phyloP scores from a whole-genome alignment of 306 rosid species.

The Adenanthera pavonina region DNA sequence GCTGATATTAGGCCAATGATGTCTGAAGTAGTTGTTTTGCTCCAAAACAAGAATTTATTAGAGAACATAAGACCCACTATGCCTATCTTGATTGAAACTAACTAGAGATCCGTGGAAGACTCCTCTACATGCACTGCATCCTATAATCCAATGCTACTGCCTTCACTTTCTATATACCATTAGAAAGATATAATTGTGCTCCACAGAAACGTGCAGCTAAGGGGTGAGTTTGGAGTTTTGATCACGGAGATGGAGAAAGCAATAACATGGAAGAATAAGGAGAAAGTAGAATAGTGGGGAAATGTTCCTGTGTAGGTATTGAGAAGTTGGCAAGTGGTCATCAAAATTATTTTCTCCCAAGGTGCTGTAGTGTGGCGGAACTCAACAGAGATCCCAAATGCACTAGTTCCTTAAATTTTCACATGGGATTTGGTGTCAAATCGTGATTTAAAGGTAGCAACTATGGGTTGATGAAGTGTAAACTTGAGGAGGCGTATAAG shows the following conservation, averaged over 20 bases:
- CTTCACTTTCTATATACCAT: slow-evolving; percentile 28
- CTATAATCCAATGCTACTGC: slow-evolving; percentile 42
- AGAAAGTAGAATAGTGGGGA: too few species aligned
- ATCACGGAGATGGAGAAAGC: neutral
- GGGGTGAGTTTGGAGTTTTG: neutral
- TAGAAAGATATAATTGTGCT: slow-evolving; percentile 31
- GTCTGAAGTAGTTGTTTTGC: slow-evolving; percentile 49
- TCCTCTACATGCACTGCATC: slow-evolving; percentile 44
- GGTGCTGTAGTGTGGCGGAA: too few species aligned
- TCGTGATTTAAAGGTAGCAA: too few species aligned
- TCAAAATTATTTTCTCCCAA: too few species aligned
- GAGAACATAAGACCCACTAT: slow-evolving; percentile 32
- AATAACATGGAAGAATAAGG: neutral
- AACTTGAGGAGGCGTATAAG: too few species aligned
- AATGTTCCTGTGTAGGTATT: too few species aligned
- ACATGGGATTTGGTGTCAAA: too few species aligned
- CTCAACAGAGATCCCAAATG: too few species aligned
- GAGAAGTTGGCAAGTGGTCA: too few species aligned
- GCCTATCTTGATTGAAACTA: slow-evolving; percentile 46
- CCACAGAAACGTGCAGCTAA: neutral
- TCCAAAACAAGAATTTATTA: slow-evolving; percentile 33
- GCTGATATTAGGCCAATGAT: slow-evolving; percentile 49
- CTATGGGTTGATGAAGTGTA: too few species aligned
- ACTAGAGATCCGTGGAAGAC: slow-evolving; percentile 19
- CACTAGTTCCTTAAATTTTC: too few species aligned